Conservation (phyloP, 2,329 filamentous ascomycete species). For the Cladosporium sp. region DNA sequence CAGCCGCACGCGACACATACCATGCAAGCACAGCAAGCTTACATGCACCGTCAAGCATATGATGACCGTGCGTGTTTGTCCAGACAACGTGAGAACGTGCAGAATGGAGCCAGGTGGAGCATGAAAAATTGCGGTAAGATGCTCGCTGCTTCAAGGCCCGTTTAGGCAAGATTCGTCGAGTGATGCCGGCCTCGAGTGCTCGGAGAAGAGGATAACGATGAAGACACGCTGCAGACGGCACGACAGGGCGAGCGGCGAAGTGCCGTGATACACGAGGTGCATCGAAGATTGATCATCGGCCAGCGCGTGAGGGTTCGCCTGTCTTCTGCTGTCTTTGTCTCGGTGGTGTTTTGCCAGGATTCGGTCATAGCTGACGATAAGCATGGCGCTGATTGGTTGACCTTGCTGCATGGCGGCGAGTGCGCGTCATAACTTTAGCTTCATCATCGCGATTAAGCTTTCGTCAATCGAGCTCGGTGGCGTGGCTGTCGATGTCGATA, state of each 20-base stretch:
- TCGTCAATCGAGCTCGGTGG: background rate
- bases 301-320: background rate
- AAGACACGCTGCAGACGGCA: background rate
- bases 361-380: background rate
- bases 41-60: background rate
- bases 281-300: background rate
- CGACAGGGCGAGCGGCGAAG: background rate
- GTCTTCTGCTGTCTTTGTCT: background rate
- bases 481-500: background rate
- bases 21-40: background rate
- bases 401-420: background rate
- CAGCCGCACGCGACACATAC: background rate
- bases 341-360: background rate
- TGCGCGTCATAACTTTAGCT: background rate
- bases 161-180: constrained; percentile 4
- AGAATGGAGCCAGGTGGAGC: background rate
- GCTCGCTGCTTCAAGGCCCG: constrained; percentile 4
- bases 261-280: background rate
- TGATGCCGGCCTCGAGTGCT: background rate
- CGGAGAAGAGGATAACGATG: background rate
- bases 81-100: constrained; percentile 4
- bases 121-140: background rate
- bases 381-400: background rate
- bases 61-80: background rate
- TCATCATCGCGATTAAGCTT: constrained; percentile 10